phyloP scores from a whole-genome alignment of 225 moss, liverwort and hornwort genomes.

The Ulota crispa region DNA sequence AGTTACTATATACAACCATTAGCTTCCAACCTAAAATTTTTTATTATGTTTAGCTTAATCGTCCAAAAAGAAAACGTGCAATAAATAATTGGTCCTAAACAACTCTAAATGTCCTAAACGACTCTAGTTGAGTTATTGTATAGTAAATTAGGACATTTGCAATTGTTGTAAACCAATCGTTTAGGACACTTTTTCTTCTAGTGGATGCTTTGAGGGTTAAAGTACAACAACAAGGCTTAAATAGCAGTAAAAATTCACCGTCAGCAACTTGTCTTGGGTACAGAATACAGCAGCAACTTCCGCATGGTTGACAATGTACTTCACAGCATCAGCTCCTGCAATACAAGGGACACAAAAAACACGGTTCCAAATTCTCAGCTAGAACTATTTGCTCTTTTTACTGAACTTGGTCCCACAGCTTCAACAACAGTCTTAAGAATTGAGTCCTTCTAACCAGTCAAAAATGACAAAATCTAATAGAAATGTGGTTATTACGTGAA shows the following conservation, averaged over 20 bases:
- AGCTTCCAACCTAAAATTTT: background rate
- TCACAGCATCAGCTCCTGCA: conserved; percentile 77
- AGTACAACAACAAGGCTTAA: background rate
- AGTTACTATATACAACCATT: background rate
- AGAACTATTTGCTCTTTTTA: background rate
- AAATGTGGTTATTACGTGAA: background rate
- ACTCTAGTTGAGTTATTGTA: no score
- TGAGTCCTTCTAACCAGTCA: background rate
- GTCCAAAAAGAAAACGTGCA: no score
- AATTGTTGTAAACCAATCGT: no score
- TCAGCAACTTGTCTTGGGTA: conserved; percentile 79
- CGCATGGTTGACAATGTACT: conserved; percentile 82
- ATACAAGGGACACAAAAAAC: background rate
- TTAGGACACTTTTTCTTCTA: no score
- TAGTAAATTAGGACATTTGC: no score
- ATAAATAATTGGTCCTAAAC: no score
- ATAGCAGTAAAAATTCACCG: conserved; percentile 31
- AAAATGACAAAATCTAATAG: background rate
- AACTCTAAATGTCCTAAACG: no score
- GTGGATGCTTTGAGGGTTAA: background rate
- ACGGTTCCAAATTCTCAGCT: background rate
- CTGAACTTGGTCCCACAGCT: background rate
- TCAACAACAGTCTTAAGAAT: background rate
- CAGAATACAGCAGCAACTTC: conserved; percentile 73
- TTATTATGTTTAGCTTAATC: background rate